Base-by-base conservation (phyloP, 2,329 filamentous ascomycete species). In the Macrophomina pseudophaseolina region DNA sequence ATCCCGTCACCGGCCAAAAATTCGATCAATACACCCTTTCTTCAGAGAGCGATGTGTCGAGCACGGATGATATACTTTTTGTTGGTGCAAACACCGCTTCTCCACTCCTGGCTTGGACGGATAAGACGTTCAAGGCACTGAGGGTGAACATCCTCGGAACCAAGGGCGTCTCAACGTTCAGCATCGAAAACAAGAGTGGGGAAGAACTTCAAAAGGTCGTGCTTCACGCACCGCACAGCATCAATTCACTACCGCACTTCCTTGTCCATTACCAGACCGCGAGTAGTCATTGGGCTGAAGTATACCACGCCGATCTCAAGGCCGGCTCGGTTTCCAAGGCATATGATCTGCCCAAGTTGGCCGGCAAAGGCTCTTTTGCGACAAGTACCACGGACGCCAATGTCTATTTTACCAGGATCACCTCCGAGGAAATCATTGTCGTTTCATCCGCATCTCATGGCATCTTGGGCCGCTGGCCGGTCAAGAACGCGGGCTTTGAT, bases 361-460 rank as follows among this genome's bases (percentile, higher is more conserved):
- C 86, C 30, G 92, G 91, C 0, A 83, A 82, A 48, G 93, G 93
- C 30, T 88, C 90, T 0, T 92, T 97, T 75, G 91, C 93, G 0
- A 90, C 88, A 0, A 95, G 90, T 79, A 91, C 89, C 2, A 86
- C 87, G 48, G 91, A 90, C 67, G 88, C 91, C 23, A 94, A 95
- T 72, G 90, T 97, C 7, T 97, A 93, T 81, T 97, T 98, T 76
- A 94, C 91, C 2, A 88, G 94, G 67, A 84, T 95, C 68, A 93
- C 92, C 0, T 83, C 88, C 40, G 87, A 90, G 8, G 92, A 97
- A 74, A 84, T 93, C 2, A 83, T 86, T 35, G 83, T 97, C 32
- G 85, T 92, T 5, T 92, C 92, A 1, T 96, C 93, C 0, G 83
- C 84, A 33, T 95, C 92, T 0, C 88, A 94, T 71, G 88, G 85